A percentile compares a stretch with the other conserved stretches of the same genome.
Conservation (phyloP, 2,329 filamentous ascomycete genomes). For the Cordyceps militaris region DNA sequence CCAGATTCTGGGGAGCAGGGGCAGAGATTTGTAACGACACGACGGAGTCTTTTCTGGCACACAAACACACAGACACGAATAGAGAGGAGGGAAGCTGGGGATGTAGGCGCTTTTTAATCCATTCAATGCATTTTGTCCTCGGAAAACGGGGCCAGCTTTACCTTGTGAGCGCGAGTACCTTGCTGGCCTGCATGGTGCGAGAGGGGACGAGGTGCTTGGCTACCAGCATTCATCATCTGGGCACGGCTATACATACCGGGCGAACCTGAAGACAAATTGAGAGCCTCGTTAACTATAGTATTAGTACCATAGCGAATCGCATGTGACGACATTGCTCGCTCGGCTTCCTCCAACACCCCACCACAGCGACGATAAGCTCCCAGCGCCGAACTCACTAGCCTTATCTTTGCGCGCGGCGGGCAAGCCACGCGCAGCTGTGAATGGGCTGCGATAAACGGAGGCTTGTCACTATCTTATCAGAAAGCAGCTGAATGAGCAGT, state of each 20-base stretch:
- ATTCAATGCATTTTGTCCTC: neutral
- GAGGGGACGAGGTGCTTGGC: too few species aligned
- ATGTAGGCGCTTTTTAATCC: neutral
- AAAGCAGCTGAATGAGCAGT: neutral
- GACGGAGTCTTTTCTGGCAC: neutral
- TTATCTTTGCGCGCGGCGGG: neutral
- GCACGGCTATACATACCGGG: too few species aligned
- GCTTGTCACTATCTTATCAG: conserved; percentile 11
- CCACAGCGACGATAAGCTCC: neutral
- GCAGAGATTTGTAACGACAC: neutral
- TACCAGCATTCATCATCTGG: neutral
- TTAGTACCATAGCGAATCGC: neutral
- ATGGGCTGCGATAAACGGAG: conserved; percentile 5
- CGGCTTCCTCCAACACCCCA: neutral
- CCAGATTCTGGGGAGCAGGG: neutral
- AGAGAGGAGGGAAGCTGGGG: neutral
- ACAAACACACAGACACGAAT: neutral
- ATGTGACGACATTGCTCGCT: conserved; percentile 1
- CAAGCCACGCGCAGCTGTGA: conserved; percentile 1
- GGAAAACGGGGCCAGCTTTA: neutral
- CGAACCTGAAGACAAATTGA: neutral
- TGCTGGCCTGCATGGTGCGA: neutral
- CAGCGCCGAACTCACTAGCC: neutral
- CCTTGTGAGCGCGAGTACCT: neutral
- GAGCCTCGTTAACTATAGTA: too few species aligned